A percentile compares a stretch with the other conserved stretches of the same genome.
Evolutionary conservation across 2,329 filamentous ascomycete species (phyloP).

Genomic region (Zelopaecilomyces penicillatus): DNA sequence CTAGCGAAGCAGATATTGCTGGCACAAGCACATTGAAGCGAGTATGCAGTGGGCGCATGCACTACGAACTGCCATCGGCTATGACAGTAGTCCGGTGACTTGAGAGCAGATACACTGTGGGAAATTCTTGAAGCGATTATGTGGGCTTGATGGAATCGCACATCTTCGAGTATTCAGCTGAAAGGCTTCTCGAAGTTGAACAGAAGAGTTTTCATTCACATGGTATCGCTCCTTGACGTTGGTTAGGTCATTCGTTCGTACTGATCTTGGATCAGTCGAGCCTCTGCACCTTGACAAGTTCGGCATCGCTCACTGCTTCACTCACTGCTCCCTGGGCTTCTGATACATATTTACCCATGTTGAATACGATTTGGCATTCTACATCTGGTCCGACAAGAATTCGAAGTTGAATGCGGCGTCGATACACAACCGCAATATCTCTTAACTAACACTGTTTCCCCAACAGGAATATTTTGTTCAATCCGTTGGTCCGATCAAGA

Average conservation of each 20-base stretch:
- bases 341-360: background rate
- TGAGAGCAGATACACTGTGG: no score
- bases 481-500: slow-evolving; percentile 83
- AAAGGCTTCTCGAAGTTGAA: no score
- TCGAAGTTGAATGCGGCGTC: slow-evolving; percentile 22
- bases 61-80: background rate
- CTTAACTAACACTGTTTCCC: slow-evolving; percentile 59
- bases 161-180: no score
- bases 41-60: slow-evolving; percentile 45
- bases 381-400: slow-evolving; percentile 22
- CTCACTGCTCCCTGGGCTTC: slow-evolving; percentile 17
- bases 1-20: slow-evolving; percentile 7
- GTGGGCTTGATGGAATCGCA: no score
- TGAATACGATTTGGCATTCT: slow-evolving; percentile 10
- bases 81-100: no score
- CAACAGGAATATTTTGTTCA: slow-evolving; percentile 92
- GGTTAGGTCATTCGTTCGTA: background rate
- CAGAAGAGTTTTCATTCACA: no score
- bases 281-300: background rate
- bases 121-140: no score
- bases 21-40: slow-evolving; percentile 23
- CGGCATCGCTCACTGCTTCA: slow-evolving; percentile 21
- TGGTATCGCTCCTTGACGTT: no score
- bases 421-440: slow-evolving; percentile 20
- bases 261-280: background rate